Base-by-base conservation (phyloP, 768 basidiomycete genomes). In the Leccinum olivaceopallidum region DNA sequence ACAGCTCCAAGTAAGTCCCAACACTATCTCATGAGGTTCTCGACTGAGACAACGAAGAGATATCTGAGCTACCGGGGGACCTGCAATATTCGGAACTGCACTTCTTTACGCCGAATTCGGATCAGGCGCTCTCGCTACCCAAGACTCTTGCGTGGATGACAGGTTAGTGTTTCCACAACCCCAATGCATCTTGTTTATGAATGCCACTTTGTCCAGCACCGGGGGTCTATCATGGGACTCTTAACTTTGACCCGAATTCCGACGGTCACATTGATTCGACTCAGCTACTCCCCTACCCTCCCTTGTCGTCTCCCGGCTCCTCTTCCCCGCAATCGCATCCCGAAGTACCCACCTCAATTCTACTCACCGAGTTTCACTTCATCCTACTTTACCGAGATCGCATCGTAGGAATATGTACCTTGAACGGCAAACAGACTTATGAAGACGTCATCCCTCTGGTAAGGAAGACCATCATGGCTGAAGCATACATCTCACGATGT, bases 321-420 rank as follows among this genome's bases (percentile, higher is more conserved):
- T 59, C 61, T n/a, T 47, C 64, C 13, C 62, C 69, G 1, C 62
- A 69, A 3, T 28, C 63, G 2, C 48, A 62, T 4, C 60, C 67
- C 6, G 80, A 85, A 55, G 68, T 82, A 16, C 95, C 96, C 1
- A 63, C 85, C 5, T 92, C 94, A 4, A 85, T 96, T 69, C 82
- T 87, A 10, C 77, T 97, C 57, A 96, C 95, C 1, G 92, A 96
- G 69, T 97, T 92, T 70, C 97, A 99, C 71, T 93, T 95, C 69
- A 76, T 99, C 20, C 73, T 98, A 5, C 78, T 98, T 5, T 96
- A 94, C 76, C 79, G 79, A 47, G 89, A 95, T 68, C 81, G 88
- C 49, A 80, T 98, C 10, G 77, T 86, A 14, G 94, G 85, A 5
- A 80, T 98, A 36, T 92, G 90, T 59, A 83, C 84, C 60, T 78